Evolutionary conservation across 208 protist species (phyloP).

Genomic region (Leishmania lainsoni): DNA sequence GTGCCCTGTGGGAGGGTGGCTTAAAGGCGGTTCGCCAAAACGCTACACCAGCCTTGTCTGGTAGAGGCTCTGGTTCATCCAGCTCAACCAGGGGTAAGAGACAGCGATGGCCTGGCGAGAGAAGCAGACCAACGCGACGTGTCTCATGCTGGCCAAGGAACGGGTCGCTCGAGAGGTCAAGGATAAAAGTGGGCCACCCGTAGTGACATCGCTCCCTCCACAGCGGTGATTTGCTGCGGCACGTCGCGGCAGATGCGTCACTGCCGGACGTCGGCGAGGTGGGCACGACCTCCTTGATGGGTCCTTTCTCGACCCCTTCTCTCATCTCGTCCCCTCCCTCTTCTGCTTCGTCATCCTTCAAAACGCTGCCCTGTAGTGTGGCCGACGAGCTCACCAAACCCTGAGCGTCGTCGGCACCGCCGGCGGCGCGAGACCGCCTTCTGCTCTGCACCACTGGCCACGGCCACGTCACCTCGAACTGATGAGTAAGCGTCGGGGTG

Average conservation of each 20-base stretch:
- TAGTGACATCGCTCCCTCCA: slow-evolving; percentile 25
- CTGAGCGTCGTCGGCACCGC: neutral
- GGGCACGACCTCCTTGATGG: neutral
- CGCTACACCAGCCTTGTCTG: slow-evolving; percentile 7
- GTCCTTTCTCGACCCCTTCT: neutral
- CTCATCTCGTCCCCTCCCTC: neutral
- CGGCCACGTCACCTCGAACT: slow-evolving; percentile 59
- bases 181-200: slow-evolving; percentile 30
- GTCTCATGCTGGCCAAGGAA: slow-evolving; percentile 14
- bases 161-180: slow-evolving; percentile 36
- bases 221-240: neutral
- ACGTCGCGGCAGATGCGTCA: neutral
- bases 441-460: slow-evolving; percentile 37
- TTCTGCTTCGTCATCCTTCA: neutral
- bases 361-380: neutral
- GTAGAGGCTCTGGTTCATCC: slow-evolving; percentile 16
- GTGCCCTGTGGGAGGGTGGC: neutral
- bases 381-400: neutral
- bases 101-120: slow-evolving; percentile 47
- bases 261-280: neutral
- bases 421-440: neutral
- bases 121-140: slow-evolving; percentile 43
- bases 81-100: slow-evolving; percentile 20
- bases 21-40: slow-evolving; percentile 30
- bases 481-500: slow-evolving; percentile 39